Conservation (phyloP, 495 filamentous ascomycete species). For the Aspergillus olivimuriae region DNA sequence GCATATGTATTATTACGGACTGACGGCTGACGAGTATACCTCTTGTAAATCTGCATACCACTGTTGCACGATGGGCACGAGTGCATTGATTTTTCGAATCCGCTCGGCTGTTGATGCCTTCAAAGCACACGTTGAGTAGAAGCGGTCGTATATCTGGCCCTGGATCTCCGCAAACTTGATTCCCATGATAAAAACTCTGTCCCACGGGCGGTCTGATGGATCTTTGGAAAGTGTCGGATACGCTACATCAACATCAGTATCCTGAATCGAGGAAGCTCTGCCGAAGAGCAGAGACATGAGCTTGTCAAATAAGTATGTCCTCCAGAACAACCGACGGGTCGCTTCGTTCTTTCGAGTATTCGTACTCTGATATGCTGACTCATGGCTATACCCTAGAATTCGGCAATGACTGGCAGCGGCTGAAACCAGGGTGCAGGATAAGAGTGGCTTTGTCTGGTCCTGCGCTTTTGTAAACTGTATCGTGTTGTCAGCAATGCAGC, state of each 20-base stretch:
- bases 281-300: conserved; percentile 17
- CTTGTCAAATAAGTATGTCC: conserved; percentile 15
- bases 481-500: neutral
- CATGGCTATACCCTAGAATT: conserved; percentile 14
- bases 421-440: conserved; percentile 7
- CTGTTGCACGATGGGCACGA: conserved; percentile 5
- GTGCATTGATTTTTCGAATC: conserved; percentile 1
- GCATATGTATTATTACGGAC: neutral
- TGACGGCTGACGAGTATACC: neutral
- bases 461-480: conserved; percentile 14
- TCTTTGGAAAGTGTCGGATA: conserved; percentile 7
- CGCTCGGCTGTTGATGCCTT: conserved; percentile 5
- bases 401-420: conserved; percentile 14
- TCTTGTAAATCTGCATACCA: conserved; percentile 7
- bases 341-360: neutral
- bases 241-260: conserved; percentile 16
- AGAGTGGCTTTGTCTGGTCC: conserved; percentile 10
- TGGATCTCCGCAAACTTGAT: conserved; percentile 11
- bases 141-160: conserved; percentile 14
- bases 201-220: conserved; percentile 13
- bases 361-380: conserved; percentile 9
- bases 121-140: conserved; percentile 13
- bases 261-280: conserved; percentile 16
- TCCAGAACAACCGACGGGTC: conserved; percentile 17
- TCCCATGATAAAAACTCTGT: conserved; percentile 9